Evolutionary conservation across 2,329 filamentous ascomycete species (phyloP).

Genomic region (Aspergillus neotritici): DNA sequence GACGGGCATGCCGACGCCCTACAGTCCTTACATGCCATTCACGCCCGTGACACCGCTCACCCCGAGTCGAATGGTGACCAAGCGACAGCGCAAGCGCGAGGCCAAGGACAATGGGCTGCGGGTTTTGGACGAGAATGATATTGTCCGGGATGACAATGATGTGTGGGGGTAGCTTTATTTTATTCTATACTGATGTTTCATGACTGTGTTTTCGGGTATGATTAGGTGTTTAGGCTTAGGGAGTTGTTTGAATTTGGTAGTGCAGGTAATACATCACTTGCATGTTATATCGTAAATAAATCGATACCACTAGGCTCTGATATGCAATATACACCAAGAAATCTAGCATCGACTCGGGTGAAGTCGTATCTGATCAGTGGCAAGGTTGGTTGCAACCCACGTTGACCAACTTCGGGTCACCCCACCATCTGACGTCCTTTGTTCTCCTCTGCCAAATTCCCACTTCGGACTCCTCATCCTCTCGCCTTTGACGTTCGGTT

Average conservation of each 20-base stretch:
- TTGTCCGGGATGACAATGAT: constrained; percentile 42
- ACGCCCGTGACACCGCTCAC: constrained; percentile 47
- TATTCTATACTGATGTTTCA: background rate
- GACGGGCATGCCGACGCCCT: constrained; percentile 46
- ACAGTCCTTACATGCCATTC: constrained; percentile 48
- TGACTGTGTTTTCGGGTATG: background rate
- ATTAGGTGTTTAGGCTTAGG: constrained; percentile 5
- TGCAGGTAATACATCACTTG: background rate
- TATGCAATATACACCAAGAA: too few relatives aligned
- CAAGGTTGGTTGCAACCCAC: too few relatives aligned
- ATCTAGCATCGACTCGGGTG: too few relatives aligned
- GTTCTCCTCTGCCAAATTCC: too few relatives aligned
- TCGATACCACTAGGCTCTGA: too few relatives aligned
- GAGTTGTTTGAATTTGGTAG: background rate
- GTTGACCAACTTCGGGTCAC: too few relatives aligned
- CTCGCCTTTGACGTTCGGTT: too few relatives aligned
- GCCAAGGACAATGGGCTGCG: constrained; percentile 40
- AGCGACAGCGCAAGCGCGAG: constrained; percentile 39
- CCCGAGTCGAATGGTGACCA: constrained; percentile 42
- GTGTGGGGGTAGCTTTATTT: constrained; percentile 37
- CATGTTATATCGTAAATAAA: too few relatives aligned
- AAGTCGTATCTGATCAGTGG: too few relatives aligned
- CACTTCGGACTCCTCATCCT: too few relatives aligned
- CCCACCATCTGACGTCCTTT: too few relatives aligned
- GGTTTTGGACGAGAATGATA: constrained; percentile 43